Conservation (phyloP, 2,329 filamentous ascomycete genomes). For the Talaromyces amestolkiae region DNA sequence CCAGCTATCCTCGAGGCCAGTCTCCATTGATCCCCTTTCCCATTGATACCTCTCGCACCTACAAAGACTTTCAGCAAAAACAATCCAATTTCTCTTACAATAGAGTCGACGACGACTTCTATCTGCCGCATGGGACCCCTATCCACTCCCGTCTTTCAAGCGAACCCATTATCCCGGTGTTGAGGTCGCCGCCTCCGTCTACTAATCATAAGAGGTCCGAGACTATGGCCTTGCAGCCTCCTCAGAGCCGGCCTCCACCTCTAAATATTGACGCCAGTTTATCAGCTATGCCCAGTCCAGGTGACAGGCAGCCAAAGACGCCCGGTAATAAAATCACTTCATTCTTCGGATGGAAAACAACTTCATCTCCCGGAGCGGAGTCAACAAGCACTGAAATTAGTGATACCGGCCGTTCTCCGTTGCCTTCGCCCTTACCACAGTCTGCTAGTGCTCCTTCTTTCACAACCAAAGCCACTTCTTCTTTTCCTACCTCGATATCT, state of each 20-base stretch:
- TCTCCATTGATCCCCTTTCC: constrained; percentile 33
- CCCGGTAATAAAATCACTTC: constrained; percentile 59
- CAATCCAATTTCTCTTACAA: constrained; percentile 10
- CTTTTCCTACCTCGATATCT: constrained; percentile 51
- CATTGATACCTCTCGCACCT: constrained; percentile 32
- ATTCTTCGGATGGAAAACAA: constrained; percentile 66
- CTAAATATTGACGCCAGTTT: constrained; percentile 44
- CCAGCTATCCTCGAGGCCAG: constrained; percentile 42
- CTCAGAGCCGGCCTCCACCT: constrained; percentile 41
- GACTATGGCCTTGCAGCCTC: constrained; percentile 47
- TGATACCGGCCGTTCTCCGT: constrained; percentile 57
- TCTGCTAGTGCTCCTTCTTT: constrained; percentile 33
- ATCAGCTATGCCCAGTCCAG: constrained; percentile 34
- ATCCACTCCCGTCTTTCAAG: constrained; percentile 43
- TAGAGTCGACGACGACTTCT: constrained; percentile 29
- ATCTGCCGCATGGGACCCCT: constrained; percentile 39
- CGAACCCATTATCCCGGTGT: constrained; percentile 56
- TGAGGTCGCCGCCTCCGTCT: constrained; percentile 66
- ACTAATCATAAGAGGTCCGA: constrained; percentile 32
- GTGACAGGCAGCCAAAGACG: constrained; percentile 48
- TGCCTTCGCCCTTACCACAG: constrained; percentile 54
- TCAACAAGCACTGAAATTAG: constrained; percentile 64
- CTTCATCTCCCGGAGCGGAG: constrained; percentile 54
- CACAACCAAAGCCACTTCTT: constrained; percentile 27
- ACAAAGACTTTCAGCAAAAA: constrained; percentile 23